These are phyloP conservation scores for Botrytis byssoidea DNA, from an alignment of 2,329 filamentous ascomycete species.

Conservation along the genomic window DNA sequence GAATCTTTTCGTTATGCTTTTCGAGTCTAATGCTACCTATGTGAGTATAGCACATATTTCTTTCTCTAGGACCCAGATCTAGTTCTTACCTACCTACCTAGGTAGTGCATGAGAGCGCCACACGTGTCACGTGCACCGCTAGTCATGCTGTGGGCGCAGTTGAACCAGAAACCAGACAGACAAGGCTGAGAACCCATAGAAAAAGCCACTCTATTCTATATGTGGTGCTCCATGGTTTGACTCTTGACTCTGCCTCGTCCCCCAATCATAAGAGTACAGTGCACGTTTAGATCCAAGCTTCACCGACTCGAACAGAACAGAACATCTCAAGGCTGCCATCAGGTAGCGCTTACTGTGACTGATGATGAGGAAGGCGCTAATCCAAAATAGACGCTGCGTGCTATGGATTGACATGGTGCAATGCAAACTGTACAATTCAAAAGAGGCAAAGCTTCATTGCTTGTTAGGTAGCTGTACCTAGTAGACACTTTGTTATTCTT, in stretches of 20 bases:
- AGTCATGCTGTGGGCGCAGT: background rate
- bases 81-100: background rate
- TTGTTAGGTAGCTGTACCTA: background rate
- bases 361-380: background rate
- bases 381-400: background rate
- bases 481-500: background rate
- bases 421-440: background rate
- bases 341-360: background rate
- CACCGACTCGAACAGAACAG: background rate
- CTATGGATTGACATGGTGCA: background rate
- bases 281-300: background rate
- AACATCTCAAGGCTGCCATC: background rate
- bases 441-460: background rate
- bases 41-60: background rate
- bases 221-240: background rate
- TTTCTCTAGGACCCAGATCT: background rate
- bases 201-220: background rate
- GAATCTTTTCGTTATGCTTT: background rate
- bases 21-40: background rate
- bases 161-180: background rate
- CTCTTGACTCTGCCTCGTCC: background rate
- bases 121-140: background rate
- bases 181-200: slow-evolving; percentile 1
- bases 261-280: background rate
- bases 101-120: background rate